Percentiles rank a stretch among this genome's conserved stretches.
phyloP scores from a whole-genome alignment of 179 eudicot genomes.

The Sideroxylon spinosum region DNA sequence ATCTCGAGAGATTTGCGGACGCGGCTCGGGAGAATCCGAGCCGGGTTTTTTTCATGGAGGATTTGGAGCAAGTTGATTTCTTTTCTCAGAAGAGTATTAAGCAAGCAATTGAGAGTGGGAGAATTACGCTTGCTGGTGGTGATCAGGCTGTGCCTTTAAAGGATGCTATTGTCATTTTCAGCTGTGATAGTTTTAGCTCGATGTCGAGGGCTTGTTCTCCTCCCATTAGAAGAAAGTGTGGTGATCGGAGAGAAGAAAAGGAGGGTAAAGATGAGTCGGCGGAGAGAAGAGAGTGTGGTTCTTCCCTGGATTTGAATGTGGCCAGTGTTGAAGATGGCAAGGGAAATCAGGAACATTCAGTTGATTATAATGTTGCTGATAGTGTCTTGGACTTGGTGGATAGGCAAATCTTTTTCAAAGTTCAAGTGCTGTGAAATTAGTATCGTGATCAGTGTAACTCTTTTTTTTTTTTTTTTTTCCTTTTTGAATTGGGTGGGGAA shows the following conservation, averaged over 20 bases:
- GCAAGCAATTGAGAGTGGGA: constrained; percentile 49
- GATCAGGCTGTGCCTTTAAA: constrained; percentile 33
- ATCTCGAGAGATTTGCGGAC: constrained; percentile 40
- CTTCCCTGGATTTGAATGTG: constrained; percentile 55
- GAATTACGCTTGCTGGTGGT: constrained; percentile 23
- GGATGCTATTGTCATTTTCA: constrained; percentile 56
- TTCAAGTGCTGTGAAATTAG: constrained; percentile 37
- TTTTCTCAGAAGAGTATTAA: constrained; percentile 39
- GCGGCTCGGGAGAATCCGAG: constrained; percentile 50
- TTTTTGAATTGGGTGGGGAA: constrained; percentile 11
- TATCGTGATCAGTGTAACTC: neutral
- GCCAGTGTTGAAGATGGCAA: constrained; percentile 28
- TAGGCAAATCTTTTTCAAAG: constrained; percentile 46
- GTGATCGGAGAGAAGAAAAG: constrained; percentile 17
- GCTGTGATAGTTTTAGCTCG: constrained; percentile 43
- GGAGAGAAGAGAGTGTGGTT: constrained; percentile 20
- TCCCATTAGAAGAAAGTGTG: constrained; percentile 29
- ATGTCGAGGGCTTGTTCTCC: constrained; percentile 56
- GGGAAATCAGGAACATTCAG: constrained; percentile 19
- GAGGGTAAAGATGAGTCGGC: constrained; percentile 12
- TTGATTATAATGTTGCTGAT: constrained; percentile 21
- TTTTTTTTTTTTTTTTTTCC: neutral
- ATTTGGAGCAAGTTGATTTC: constrained; percentile 52
- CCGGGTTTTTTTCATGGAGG: constrained; percentile 60
- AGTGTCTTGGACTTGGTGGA: constrained; percentile 52